Conservation (phyloP, 1,284 basidiomycete species). For the Ceratobasidium sp. region DNA sequence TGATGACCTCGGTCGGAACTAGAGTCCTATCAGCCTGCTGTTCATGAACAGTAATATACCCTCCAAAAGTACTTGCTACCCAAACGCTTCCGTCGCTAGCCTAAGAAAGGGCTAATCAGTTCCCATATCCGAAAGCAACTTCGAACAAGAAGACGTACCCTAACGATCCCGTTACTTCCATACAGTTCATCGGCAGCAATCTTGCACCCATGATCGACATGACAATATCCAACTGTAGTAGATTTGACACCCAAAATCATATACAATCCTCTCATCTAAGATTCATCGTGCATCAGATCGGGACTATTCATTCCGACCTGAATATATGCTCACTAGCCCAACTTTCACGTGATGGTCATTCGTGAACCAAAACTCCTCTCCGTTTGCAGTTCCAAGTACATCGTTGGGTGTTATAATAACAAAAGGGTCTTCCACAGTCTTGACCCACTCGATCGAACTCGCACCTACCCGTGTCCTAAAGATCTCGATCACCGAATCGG, state of each 20-base stretch:
- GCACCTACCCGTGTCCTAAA: constrained; percentile 70
- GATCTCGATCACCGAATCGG: constrained; percentile 80
- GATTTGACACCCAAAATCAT: constrained; percentile 50
- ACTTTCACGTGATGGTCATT: constrained; percentile 72
- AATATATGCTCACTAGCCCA: constrained; percentile 63
- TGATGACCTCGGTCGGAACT: constrained; percentile 63
- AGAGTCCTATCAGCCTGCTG: constrained; percentile 69
- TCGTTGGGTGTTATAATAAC: constrained; percentile 78
- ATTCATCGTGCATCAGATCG: constrained; percentile 48
- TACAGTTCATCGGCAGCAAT: constrained; percentile 63
- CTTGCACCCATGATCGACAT: constrained; percentile 70
- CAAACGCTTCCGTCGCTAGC: constrained; percentile 67
- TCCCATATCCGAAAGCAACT: background rate
- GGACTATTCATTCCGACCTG: background rate
- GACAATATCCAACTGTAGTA: constrained; percentile 71
- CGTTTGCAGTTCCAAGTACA: constrained; percentile 71
- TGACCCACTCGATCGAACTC: constrained; percentile 65
- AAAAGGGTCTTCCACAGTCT: constrained; percentile 67
- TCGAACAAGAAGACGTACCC: constrained; percentile 51
- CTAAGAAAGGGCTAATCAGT: constrained; percentile 49
- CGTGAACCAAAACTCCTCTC: constrained; percentile 73
- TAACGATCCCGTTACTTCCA: constrained; percentile 70
- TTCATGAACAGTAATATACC: constrained; percentile 68
- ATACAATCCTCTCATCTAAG: constrained; percentile 54
- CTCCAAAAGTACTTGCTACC: constrained; percentile 62